Base-by-base conservation (phyloP, 2,329 filamentous ascomycete species). In the Paramyrothecium sp. region DNA sequence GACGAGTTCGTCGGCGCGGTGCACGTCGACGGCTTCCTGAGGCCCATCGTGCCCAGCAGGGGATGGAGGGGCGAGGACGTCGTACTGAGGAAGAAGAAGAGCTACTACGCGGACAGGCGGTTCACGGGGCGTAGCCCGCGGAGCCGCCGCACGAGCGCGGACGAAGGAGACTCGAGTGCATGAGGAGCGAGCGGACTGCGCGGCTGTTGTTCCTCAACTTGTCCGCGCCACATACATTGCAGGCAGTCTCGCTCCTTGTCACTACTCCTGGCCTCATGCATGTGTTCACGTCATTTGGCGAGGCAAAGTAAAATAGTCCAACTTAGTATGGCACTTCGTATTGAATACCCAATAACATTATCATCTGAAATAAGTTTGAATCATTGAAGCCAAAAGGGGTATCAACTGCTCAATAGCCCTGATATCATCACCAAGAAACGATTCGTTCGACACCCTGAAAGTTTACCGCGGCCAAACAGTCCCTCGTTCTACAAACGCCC, bases 21-120 rank as follows among this genome's bases (percentile, higher is more conserved):
- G 20, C 88, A 90, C 63, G 80, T 85, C 1, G 88, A 91, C 69
- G 85, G 88, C 0, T 91, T 89, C 65, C 62, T 91, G 63, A 76
- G 78, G 65, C 80, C 82, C 3, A 78, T 90, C 54, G 73, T 75
- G 57, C 70, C 75, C 1, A 72, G 77, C 7, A 72, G 66, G 48
- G 82, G 81, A 0, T 85, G 81, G 82, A 70, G 78, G 46, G 75
- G 69, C 2, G 71, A 68, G 34, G 75, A 78, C 34, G 56, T 58
- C 3, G 56, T 54, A 2, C 57, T 60, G 51, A 66, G 70, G 52
- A 72, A 65, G 63, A 65, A 67, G 55, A 70, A 68, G 63, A 64
- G 64, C 30, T 62, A 59, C 16, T 65, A 66, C 8, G 61, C 68
- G 3, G 61, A 62, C 44, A 63, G 51, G 34, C 56, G 49, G 41